Percentiles rank a stretch among this genome's conserved stretches.
Evolutionary conservation across 108 stramenopile genomes (phyloP).

Genomic region (Asterionellopsis glacialis): DNA sequence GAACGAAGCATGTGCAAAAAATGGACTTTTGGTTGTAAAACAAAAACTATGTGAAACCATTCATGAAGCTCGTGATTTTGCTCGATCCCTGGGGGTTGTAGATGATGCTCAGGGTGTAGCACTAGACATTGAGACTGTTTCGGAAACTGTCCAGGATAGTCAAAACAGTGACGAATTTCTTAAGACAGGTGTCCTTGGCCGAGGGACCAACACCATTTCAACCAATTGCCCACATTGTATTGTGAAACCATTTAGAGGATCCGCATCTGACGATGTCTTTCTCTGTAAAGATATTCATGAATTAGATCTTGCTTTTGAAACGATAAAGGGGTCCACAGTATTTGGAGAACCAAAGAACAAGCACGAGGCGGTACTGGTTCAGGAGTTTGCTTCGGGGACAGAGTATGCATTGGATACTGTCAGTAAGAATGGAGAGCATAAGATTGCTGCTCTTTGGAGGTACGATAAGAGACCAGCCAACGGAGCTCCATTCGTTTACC

Average conservation of each 20-base stretch:
- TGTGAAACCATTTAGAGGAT: slow-evolving; percentile 85
- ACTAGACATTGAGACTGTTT: neutral
- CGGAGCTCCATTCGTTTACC: slow-evolving; percentile 84
- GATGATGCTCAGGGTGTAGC: slow-evolving; percentile 9
- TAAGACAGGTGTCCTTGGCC: slow-evolving; percentile 6
- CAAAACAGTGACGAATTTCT: slow-evolving; percentile 6
- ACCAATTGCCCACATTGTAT: slow-evolving; percentile 32
- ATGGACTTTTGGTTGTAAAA: slow-evolving; percentile 58
- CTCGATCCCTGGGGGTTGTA: slow-evolving; percentile 26
- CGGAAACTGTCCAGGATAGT: neutral
- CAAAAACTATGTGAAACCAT: slow-evolving; percentile 66
- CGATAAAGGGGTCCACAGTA: slow-evolving; percentile 68
- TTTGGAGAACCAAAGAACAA: slow-evolving; percentile 74
- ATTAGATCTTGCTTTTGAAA: slow-evolving; percentile 62
- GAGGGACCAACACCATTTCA: neutral
- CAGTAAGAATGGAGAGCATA: slow-evolving; percentile 78
- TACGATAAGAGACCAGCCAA: slow-evolving; percentile 93
- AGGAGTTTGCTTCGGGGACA: slow-evolving; percentile 71
- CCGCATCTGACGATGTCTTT: slow-evolving; percentile 91
- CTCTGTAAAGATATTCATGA: slow-evolving; percentile 63
- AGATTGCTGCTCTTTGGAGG: slow-evolving; percentile 92
- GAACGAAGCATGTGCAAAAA: slow-evolving; percentile 41
- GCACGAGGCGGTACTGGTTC: slow-evolving; percentile 76
- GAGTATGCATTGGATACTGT: slow-evolving; percentile 95
- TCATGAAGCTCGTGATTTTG: slow-evolving; percentile 72